Conservation (phyloP, 1,284 basidiomycete species). For the Ganoderma multipileum region DNA sequence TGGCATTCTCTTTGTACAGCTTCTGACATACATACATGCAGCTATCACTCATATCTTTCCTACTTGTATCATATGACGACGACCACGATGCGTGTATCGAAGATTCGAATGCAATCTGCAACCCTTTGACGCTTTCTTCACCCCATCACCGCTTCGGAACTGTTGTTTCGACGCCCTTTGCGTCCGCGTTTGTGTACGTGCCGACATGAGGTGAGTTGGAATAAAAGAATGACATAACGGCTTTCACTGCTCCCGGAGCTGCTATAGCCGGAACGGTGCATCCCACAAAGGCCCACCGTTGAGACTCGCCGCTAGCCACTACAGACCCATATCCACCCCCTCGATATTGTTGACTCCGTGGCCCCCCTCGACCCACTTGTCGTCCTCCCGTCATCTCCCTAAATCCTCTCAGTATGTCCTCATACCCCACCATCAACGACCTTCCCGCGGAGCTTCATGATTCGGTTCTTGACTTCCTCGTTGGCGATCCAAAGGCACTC, state of each 20-base stretch:
- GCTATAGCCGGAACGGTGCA: background rate
- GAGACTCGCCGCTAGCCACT: background rate
- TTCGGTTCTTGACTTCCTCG: conserved; percentile 33
- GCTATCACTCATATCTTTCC: background rate
- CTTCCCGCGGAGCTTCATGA: conserved; percentile 34
- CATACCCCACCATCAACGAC: conserved; percentile 3
- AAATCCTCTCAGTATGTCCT: background rate
- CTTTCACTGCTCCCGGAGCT: background rate
- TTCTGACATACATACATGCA: background rate
- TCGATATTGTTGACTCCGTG: background rate
- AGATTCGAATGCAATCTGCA: no score
- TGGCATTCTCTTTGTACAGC: background rate
- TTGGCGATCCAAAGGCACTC: conserved; percentile 24
- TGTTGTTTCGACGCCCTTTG: background rate
- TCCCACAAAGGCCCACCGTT: background rate
- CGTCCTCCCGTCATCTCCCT: background rate
- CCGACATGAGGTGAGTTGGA: background rate
- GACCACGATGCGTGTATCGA: background rate
- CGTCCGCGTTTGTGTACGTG: background rate
- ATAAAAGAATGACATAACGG: background rate
- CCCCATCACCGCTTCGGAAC: background rate
- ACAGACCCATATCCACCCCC: background rate
- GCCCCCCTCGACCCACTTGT: background rate
- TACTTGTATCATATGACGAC: background rate
- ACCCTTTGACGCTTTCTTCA: background rate